phyloP scores from a whole-genome alignment of 2,329 filamentous ascomycete species.

The Raffaelea arxii region DNA sequence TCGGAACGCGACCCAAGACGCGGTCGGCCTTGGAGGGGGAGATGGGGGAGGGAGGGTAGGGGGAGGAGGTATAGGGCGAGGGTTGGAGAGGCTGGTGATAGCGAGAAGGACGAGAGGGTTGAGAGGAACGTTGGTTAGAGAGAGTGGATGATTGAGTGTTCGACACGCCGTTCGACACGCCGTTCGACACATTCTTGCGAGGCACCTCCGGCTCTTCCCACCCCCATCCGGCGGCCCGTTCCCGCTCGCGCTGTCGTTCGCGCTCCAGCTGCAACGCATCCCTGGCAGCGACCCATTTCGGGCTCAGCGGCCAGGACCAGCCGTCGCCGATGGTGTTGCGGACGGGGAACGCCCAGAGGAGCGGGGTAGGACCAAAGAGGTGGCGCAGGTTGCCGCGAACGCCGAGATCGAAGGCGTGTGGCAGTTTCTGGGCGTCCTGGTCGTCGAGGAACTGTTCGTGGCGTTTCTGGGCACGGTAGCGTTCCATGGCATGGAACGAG shows the following conservation, averaged over 20 bases:
- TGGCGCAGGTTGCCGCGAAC: constrained; percentile 69
- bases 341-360: constrained; percentile 72
- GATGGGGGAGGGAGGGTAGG: constrained; percentile 12
- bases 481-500: constrained; percentile 47
- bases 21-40: constrained; percentile 48
- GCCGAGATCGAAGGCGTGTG: constrained; percentile 89
- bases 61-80: constrained; percentile 4
- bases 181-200: too few species aligned
- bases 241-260: constrained; percentile 50
- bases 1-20: constrained; percentile 46
- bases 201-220: constrained; percentile 19
- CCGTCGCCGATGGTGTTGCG: constrained; percentile 84
- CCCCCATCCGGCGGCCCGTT: constrained; percentile 61
- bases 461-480: constrained; percentile 41
- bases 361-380: constrained; percentile 65
- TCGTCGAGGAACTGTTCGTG: constrained; percentile 77
- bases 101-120: neutral
- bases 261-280: constrained; percentile 51
- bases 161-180: too few species aligned
- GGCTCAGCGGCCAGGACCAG: constrained; percentile 85
- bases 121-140: neutral
- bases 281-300: constrained; percentile 64
- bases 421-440: constrained; percentile 75
- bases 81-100: constrained; percentile 1
- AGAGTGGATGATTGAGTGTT: constrained; percentile 7